Evolutionary conservation across 805 yeast species (phyloP).

Genomic region (Isabelozyma pseudorhagii): DNA sequence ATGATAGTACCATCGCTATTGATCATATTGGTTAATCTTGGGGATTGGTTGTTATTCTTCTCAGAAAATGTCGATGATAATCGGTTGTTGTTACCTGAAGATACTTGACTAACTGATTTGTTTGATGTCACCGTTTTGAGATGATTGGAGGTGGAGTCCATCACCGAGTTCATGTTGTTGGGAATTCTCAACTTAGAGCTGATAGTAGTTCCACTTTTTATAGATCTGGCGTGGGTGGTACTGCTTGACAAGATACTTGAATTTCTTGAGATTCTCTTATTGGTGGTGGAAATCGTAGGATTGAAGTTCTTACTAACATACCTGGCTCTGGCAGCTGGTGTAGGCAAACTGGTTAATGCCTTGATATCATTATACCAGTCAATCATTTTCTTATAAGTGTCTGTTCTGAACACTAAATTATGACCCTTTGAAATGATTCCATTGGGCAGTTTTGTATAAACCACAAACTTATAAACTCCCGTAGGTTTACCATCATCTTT

Average conservation of each 20-base stretch:
- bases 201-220: slow-evolving; percentile 10
- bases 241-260: slow-evolving; percentile 12
- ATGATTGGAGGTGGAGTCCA: background rate
- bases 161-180: background rate
- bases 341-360: slow-evolving; percentile 58
- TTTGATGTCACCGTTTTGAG: background rate
- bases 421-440: slow-evolving; percentile 79
- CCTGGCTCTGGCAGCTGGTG: slow-evolving; percentile 57
- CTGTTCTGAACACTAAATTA: slow-evolving; percentile 94
- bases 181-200: slow-evolving; percentile 2
- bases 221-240: slow-evolving; percentile 11
- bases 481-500: slow-evolving; percentile 60
- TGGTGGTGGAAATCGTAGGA: slow-evolving; percentile 1
- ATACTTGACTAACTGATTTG: background rate
- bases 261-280: slow-evolving; percentile 12
- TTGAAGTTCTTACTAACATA: slow-evolving; percentile 23
- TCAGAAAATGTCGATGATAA: slow-evolving; percentile 38
- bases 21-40: slow-evolving; percentile 37
- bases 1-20: slow-evolving; percentile 45
- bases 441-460: slow-evolving; percentile 65
- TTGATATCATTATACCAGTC: slow-evolving; percentile 82
- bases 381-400: slow-evolving; percentile 73
- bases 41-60: slow-evolving; percentile 28
- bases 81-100: slow-evolving; percentile 14
- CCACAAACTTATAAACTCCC: slow-evolving; percentile 69